phyloP scores from a whole-genome alignment of 148 eudicot genomes.

The Polygonum aviculare region DNA sequence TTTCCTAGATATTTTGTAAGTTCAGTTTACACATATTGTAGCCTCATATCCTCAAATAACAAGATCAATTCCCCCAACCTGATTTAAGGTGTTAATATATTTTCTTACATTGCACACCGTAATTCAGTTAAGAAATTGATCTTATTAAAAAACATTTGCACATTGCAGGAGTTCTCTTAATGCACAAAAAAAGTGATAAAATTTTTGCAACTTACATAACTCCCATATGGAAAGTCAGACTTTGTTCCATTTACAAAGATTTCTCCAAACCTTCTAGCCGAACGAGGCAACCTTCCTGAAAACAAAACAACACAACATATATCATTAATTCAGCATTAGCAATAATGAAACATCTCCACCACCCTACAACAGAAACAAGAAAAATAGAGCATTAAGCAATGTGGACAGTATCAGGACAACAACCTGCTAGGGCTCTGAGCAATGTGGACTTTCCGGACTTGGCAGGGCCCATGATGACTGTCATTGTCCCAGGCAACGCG shows the following conservation, averaged over 20 bases:
- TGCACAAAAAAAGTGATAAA: slow-evolving; percentile 4
- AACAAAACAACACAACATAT: slow-evolving; percentile 12
- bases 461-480: slow-evolving; percentile 98
- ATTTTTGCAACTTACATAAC: slow-evolving; percentile 54
- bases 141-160: not conserved
- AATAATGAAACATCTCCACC: not conserved
- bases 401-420: not conserved
- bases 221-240: slow-evolving; percentile 69
- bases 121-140: not conserved
- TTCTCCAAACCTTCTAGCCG: slow-evolving; percentile 77
- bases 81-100: not conserved
- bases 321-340: not conserved
- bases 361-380: not conserved
- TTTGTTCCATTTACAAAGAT: slow-evolving; percentile 81
- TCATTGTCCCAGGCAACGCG: slow-evolving; percentile 93
- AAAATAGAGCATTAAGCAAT: not conserved
- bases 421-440: slow-evolving; percentile 93
- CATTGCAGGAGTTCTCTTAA: not conserved
- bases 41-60: not conserved
- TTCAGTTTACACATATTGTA: not conserved
- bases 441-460: slow-evolving; percentile 95
- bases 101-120: not conserved
- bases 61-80: not conserved
- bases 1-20: not conserved
- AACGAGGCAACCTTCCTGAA: slow-evolving; percentile 72